Base-by-base conservation (phyloP, 2,329 filamentous ascomycete genomes). In the Orbilia quercus region DNA sequence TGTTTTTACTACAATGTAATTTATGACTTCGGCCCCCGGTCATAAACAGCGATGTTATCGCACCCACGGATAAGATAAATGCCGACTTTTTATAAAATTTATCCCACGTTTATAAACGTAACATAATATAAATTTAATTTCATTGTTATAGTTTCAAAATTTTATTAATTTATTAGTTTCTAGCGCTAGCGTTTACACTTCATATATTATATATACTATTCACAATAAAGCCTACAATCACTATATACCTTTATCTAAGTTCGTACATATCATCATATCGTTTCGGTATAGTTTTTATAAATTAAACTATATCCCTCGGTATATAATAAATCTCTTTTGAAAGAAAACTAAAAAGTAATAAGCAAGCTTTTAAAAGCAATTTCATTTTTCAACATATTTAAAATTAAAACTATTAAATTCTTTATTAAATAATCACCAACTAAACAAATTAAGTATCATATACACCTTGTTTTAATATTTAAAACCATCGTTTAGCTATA, bases 141-240 rank as follows among this genome's bases (percentile, higher is more conserved):
- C 25, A 53, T 53, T 53, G 34, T 53, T 53, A 53, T 53, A 53
- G 48, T 53, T 36, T 53, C 48, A 53, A 25, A 36, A 53, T 53
- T 53, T 53, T 42, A 42, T 42, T 42, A 42, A 42, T 42, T 42
- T 42, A 42, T 42, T 42, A 42, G 38, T 42, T 42, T 42, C 38
- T 6, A 6, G 34, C 34, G 25, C 31, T n/a, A 53, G 48, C 48
- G 48, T 36, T 14, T 53, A 53, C 25, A 20, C 25, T 53, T 53
- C 31, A 53, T 53, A 53, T 31, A 25, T 31, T n/a, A 53, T 53
- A 7, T 31, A 53, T n/a, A 31, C 48, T 9, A 53, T 53, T 36
- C 48, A 53, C 48, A 31, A 53, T 53, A 53, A 53, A 53, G 31
- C 20, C 28, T 34, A 53, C 28, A 42, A 6, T n/a, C 38, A 42